These are phyloP conservation scores for Intubia oerlemansii DNA, from an alignment of 2,329 filamentous ascomycete species.

Conservation along the genomic window DNA sequence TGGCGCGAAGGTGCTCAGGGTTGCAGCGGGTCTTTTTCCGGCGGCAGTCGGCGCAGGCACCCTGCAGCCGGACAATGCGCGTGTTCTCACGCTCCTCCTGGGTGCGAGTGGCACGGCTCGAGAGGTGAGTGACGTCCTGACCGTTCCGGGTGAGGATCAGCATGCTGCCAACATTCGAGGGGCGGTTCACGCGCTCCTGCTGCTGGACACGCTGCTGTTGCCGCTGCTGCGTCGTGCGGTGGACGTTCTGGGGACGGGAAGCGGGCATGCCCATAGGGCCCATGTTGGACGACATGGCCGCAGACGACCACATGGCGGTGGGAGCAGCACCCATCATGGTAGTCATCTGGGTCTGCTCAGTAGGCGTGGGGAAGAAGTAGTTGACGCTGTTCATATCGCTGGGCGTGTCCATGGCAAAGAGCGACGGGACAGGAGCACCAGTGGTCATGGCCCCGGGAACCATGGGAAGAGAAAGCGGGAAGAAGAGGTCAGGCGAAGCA, in stretches of 20 bases:
- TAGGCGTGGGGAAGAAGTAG: slow-evolving; percentile 2
- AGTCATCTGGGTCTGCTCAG: slow-evolving; percentile 7
- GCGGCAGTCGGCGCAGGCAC: slow-evolving; percentile 41
- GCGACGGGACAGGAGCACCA: not conserved
- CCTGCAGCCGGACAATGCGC: slow-evolving; percentile 44
- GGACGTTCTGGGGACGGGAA: slow-evolving; percentile 17
- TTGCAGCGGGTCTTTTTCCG: slow-evolving; percentile 43
- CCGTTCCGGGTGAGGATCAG: slow-evolving; percentile 45
- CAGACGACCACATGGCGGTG: too few relatives aligned
- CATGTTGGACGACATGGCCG: slow-evolving; percentile 21
- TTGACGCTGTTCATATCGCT: not conserved
- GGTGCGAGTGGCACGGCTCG: slow-evolving; percentile 40
- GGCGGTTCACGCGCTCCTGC: slow-evolving; percentile 1
- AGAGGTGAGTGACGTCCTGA: slow-evolving; percentile 38
- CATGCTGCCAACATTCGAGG: slow-evolving; percentile 26
- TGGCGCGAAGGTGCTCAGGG: slow-evolving; percentile 26
- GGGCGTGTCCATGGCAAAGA: too few relatives aligned
- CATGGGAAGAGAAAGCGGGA: too few relatives aligned
- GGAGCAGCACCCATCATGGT: not conserved
- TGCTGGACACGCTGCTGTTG: not conserved
- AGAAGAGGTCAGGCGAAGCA: too few relatives aligned
- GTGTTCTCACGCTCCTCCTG: slow-evolving; percentile 48
- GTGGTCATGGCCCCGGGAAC: too few relatives aligned
- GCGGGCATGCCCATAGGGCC: too few relatives aligned
- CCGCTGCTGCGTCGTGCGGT: not conserved